Percentiles rank a stretch among this genome's conserved stretches.
Conservation (phyloP, 805 yeast species). For the Myxozyma kluyveri region DNA sequence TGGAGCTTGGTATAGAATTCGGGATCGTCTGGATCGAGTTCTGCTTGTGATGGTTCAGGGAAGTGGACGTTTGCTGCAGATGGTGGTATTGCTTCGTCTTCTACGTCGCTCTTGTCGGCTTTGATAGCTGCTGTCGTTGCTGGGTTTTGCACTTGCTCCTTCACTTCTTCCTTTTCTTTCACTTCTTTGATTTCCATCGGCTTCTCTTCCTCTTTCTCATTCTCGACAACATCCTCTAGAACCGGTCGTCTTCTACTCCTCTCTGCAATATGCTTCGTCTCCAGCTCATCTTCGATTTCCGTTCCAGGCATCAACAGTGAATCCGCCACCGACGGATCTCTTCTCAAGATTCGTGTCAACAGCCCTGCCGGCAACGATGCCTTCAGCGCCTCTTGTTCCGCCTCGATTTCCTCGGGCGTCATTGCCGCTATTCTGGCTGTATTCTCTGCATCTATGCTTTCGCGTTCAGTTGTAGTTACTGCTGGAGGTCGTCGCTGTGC, state of each 20-base stretch:
- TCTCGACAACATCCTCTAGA: conserved; percentile 5
- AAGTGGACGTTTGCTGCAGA: conserved; percentile 6
- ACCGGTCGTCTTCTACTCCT: conserved; percentile 1
- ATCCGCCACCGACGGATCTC: conserved; percentile 19
- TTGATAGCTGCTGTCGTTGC: not conserved
- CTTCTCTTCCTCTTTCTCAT: not conserved
- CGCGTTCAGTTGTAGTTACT: conserved; percentile 16
- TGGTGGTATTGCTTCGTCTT: not conserved
- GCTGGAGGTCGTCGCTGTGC: not conserved
- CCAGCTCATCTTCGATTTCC: not conserved
- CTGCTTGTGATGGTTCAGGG: conserved; percentile 26
- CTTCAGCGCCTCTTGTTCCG: conserved; percentile 20
- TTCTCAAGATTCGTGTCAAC: conserved; percentile 12
- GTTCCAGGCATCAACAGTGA: not conserved
- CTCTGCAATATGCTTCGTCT: not conserved
- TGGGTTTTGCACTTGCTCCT: not conserved
- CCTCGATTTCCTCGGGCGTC: conserved; percentile 25
- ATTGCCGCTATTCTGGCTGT: conserved; percentile 21
- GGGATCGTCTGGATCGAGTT: conserved; percentile 69
- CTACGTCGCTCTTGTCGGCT: not conserved
- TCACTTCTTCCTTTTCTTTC: not conserved
- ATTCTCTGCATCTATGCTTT: conserved; percentile 25
- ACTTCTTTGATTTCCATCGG: not conserved
- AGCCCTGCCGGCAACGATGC: conserved; percentile 24
- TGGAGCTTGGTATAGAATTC: conserved; percentile 75